Evolutionary conservation across 192 early-diverging fungal species (phyloP).

Genomic region (Coemansia sp.): DNA sequence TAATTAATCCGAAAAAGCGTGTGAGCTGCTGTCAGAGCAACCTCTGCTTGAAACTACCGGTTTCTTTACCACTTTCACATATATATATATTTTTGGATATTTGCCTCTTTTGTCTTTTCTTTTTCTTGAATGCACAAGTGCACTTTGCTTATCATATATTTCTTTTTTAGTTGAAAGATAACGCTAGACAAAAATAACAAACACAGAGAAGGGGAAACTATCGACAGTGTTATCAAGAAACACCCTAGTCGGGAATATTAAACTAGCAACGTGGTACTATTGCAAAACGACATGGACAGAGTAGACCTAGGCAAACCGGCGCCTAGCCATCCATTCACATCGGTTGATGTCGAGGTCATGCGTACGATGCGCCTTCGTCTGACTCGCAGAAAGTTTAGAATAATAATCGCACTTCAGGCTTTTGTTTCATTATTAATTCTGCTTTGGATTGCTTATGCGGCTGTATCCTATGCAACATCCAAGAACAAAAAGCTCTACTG

Average conservation of each 20-base stretch:
- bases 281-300: conserved; percentile 13
- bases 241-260: no score
- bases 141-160: neutral
- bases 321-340: conserved; percentile 49
- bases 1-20: neutral
- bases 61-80: neutral
- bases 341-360: conserved; percentile 52
- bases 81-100: neutral
- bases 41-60: neutral
- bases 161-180: neutral
- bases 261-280: no score
- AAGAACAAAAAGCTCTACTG: conserved; percentile 16
- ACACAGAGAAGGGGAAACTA: no score
- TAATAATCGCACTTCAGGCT: conserved; percentile 31
- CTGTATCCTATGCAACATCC: conserved; percentile 23
- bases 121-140: neutral
- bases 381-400: conserved; percentile 42
- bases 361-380: conserved; percentile 51
- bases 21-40: neutral
- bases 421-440: conserved; percentile 28
- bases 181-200: no score
- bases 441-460: conserved; percentile 38
- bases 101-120: neutral
- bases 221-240: no score
- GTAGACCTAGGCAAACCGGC: conserved; percentile 2